Percentiles rank a stretch among this genome's conserved stretches.
Evolutionary conservation across 2,329 filamentous ascomycete genomes (phyloP).

Genomic region (Tympanopsis confertula): DNA sequence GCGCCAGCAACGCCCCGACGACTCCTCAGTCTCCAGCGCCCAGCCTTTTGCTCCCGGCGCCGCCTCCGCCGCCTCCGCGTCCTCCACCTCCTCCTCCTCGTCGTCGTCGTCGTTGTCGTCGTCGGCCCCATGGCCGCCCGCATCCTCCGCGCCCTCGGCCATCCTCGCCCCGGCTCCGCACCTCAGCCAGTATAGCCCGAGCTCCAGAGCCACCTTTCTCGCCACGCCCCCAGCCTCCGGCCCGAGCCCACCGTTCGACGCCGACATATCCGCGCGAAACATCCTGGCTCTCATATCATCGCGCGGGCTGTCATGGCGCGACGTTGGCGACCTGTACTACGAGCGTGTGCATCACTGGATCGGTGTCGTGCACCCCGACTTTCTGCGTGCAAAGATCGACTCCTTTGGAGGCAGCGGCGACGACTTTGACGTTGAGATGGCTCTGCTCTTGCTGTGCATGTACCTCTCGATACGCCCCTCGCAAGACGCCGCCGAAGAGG

Average conservation of each 20-base stretch:
- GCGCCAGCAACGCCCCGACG: neutral
- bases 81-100: conserved; percentile 11
- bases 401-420: conserved; percentile 9
- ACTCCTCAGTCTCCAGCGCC: neutral
- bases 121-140: conserved; percentile 3
- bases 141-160: neutral
- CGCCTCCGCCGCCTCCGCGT: neutral
- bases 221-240: neutral
- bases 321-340: conserved; percentile 24
- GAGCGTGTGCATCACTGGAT: conserved; percentile 27
- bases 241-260: conserved; percentile 6
- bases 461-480: conserved; percentile 14
- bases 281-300: conserved; percentile 24
- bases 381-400: conserved; percentile 20
- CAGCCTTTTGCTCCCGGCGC: neutral
- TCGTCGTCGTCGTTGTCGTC: conserved; percentile 9
- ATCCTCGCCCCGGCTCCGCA: neutral
- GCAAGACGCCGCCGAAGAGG: neutral
- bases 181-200: too few species aligned
- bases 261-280: conserved; percentile 21
- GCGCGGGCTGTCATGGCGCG: conserved; percentile 22
- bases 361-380: conserved; percentile 24
- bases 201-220: neutral
- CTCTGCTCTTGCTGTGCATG: conserved; percentile 28
- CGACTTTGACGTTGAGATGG: conserved; percentile 15